Base-by-base conservation (phyloP, 257 asterid genomes). In the Craterostigma plantagineum region DNA sequence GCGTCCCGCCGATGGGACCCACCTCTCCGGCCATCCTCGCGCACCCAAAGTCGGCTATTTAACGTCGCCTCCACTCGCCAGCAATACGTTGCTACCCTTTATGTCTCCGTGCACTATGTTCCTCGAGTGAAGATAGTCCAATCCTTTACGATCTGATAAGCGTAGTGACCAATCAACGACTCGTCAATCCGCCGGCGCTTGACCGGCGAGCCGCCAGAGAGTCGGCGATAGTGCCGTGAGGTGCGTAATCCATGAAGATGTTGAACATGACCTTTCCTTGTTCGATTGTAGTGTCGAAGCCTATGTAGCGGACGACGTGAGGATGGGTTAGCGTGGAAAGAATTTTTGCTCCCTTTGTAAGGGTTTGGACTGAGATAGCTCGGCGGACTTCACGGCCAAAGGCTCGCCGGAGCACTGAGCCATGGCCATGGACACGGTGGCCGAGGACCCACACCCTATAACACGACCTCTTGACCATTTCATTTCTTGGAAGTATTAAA, bases 51-150 rank as follows among this genome's bases (percentile, higher is more conserved):
- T 85, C 93, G 0, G 92, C 68, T 1, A 85, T 72, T 18, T 77
- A 14, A 48, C 66, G 18, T 66, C 83, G 15, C 46, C 45, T 7
- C 57, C 39, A 18, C 58, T 23, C 30, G 30, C 35, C 8, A 77
- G 0, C 49, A 85, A 51, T 10, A 85, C 44, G 64, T 85, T 85
- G 3, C 76, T 70, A 5, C 85, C 77, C 37, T 85, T 80, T 7
- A 85, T 64, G 35, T 85, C 96, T 39, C 92, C 77, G 63, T 85
- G 96, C 54, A 63, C 96, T 15, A 80, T 38, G 0, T 78, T 77
- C 7, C 53, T 75, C 0, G 90, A 70, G 50, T 85, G 92, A 35
- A 80, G 34, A 8, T 77, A 75, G 18, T 63, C 79, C 10, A 80
- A 7, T 18, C 96, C 35, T 18, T 62, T 0, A 64, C 11, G 8